phyloP scores from a whole-genome alignment of 2,329 filamentous ascomycete genomes.

The Paracamarosporium sp. region DNA sequence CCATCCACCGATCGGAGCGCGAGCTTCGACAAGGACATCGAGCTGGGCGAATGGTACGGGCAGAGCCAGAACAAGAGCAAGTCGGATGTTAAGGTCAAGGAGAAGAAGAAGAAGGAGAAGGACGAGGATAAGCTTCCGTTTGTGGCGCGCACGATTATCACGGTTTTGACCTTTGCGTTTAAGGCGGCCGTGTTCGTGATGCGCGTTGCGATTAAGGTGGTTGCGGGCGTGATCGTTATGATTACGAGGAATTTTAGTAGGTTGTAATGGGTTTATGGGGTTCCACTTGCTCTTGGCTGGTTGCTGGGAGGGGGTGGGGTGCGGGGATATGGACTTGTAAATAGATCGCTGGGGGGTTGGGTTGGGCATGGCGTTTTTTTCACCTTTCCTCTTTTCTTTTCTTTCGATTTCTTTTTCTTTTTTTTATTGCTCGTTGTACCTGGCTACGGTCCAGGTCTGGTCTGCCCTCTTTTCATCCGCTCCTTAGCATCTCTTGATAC shows the following conservation, averaged over 20 bases:
- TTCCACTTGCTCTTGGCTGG: too few relatives aligned
- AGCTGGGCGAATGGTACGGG: slow-evolving; percentile 46
- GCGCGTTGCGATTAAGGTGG: slow-evolving; percentile 49
- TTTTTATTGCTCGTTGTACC: too few relatives aligned
- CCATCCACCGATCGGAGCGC: slow-evolving; percentile 8
- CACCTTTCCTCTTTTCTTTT: slow-evolving; percentile 1
- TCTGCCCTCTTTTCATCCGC: too few relatives aligned
- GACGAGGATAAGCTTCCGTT: slow-evolving; percentile 47
- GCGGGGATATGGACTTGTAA: neutral
- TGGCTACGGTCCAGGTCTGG: too few relatives aligned
- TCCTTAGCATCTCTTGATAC: neutral
- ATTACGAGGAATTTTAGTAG: slow-evolving; percentile 45
- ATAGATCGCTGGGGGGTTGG: neutral
- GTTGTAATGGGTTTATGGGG: too few relatives aligned
- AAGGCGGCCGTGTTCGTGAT: slow-evolving; percentile 52
- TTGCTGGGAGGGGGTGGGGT: too few relatives aligned
- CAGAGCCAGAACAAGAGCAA: too few relatives aligned
- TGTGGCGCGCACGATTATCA: slow-evolving; percentile 47
- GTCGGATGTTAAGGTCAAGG: slow-evolving; percentile 6
- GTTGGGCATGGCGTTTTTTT: too few relatives aligned
- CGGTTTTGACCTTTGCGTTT: slow-evolving; percentile 49
- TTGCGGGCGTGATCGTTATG: slow-evolving; percentile 48
- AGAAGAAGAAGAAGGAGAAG: slow-evolving; percentile 20
- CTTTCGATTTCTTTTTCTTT: neutral
- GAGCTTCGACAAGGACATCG: slow-evolving; percentile 44